These are phyloP conservation scores for Cercis canadensis DNA, from an alignment of 306 rosid genomes.

Conservation along the genomic window DNA sequence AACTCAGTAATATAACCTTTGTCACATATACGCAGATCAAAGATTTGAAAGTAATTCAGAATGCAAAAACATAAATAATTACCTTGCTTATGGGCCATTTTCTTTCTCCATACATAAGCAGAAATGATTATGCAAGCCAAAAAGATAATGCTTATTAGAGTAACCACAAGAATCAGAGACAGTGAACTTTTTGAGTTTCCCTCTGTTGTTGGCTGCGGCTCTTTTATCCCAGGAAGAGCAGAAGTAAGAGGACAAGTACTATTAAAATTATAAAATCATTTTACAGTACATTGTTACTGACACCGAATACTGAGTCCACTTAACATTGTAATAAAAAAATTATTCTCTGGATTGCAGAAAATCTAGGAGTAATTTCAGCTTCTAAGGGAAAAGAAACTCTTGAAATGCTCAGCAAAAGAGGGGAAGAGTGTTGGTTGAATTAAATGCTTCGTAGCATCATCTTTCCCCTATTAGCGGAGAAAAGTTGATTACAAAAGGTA, in stretches of 20 bases:
- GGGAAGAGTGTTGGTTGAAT: no score
- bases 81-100: constrained; percentile 30
- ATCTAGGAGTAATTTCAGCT: no score
- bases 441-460: no score
- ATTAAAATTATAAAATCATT: background rate
- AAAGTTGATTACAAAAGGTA: no score
- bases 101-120: constrained; percentile 9
- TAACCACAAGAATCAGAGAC: background rate
- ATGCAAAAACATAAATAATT: background rate
- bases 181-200: background rate
- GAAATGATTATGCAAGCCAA: background rate
- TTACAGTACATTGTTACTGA: no score
- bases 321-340: no score
- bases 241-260: background rate
- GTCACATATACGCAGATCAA: background rate
- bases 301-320: no score
- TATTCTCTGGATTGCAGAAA: no score
- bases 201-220: background rate
- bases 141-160: background rate
- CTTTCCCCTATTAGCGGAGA: no score
- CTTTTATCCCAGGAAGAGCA: background rate
- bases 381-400: no score
- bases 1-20: background rate
- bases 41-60: background rate
- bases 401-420: no score